These are phyloP conservation scores for Otatea glauca DNA, from an alignment of 176 grass and related monocot species.

Conservation along the genomic window DNA sequence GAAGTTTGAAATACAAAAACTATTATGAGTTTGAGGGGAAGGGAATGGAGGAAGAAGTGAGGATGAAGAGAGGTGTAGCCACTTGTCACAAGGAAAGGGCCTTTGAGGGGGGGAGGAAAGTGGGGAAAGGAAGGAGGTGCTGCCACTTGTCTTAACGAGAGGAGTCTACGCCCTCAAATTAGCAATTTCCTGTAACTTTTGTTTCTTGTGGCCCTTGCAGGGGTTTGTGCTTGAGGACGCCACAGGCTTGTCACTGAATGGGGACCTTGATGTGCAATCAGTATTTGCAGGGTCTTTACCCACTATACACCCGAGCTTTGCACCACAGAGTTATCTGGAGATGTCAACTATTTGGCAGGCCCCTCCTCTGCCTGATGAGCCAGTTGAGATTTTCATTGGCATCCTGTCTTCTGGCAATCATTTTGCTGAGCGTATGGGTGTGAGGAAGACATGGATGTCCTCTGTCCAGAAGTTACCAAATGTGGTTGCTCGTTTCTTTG, in stretches of 20 bases:
- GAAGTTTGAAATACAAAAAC: no score
- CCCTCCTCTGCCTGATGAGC: conserved; percentile 53
- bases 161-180: no score
- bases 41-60: no score
- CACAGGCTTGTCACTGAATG: no score
- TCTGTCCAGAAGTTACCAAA: conserved; percentile 55
- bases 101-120: no score
- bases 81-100: no score
- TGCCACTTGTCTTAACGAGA: no score
- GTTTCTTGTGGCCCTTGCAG: conserved; percentile 41
- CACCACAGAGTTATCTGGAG: conserved; percentile 65
- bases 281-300: conserved; percentile 74
- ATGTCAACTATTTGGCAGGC: conserved; percentile 65
- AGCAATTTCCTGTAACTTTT: not conserved
- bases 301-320: conserved; percentile 63
- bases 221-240: conserved; percentile 43
- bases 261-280: conserved; percentile 28
- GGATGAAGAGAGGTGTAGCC: no score
- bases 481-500: conserved; percentile 71
- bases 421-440: conserved; percentile 81
- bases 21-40: no score
- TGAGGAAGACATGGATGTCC: conserved; percentile 92
- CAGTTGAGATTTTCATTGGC: conserved; percentile 81
- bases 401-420: conserved; percentile 86
- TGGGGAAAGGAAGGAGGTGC: no score